phyloP scores from a whole-genome alignment of 129 eudicot species.

The Gnaphalium uliginosum region DNA sequence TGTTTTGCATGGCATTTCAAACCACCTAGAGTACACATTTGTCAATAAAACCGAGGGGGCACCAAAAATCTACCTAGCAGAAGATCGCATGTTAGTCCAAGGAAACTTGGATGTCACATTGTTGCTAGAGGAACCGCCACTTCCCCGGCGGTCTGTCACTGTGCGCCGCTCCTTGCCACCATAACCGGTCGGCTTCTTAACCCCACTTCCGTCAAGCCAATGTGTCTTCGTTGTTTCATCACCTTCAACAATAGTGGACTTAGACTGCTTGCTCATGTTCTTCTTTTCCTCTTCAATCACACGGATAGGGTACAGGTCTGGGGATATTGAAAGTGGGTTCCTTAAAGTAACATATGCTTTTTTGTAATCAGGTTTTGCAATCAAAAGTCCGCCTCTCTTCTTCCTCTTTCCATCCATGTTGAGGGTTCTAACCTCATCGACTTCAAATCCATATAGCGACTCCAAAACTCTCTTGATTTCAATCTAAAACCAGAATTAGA shows the following conservation, averaged over 20 bases:
- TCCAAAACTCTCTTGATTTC: constrained; percentile 90
- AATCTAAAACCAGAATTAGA: constrained; percentile 41
- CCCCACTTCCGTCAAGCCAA: constrained; percentile 74
- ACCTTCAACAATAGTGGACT: constrained; percentile 68
- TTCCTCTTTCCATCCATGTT: constrained; percentile 97
- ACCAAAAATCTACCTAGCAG: constrained; percentile 35
- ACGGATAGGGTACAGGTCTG: constrained; percentile 72
- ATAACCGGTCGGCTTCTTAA: constrained; percentile 31
- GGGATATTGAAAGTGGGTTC: constrained; percentile 65
- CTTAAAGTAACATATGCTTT: constrained; percentile 83
- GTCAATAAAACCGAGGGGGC: not conserved
- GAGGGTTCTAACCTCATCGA: constrained; percentile 77
- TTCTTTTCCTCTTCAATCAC: constrained; percentile 71
- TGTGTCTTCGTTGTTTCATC: constrained; percentile 63
- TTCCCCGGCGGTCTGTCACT: constrained; percentile 10
- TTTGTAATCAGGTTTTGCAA: constrained; percentile 88
- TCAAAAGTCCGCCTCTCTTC: constrained; percentile 78
- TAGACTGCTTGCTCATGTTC: constrained; percentile 58
- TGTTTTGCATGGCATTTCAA: not conserved
- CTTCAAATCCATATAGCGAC: constrained; percentile 86
- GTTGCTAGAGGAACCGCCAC: constrained; percentile 18
- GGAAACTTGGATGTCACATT: constrained; percentile 58
- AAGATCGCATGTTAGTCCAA: constrained; percentile 70
- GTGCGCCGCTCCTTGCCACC: constrained; percentile 31
- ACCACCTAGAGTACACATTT: constrained; percentile 15